Conservation (phyloP, 305 asterid species). For the Lippia alba region DNA sequence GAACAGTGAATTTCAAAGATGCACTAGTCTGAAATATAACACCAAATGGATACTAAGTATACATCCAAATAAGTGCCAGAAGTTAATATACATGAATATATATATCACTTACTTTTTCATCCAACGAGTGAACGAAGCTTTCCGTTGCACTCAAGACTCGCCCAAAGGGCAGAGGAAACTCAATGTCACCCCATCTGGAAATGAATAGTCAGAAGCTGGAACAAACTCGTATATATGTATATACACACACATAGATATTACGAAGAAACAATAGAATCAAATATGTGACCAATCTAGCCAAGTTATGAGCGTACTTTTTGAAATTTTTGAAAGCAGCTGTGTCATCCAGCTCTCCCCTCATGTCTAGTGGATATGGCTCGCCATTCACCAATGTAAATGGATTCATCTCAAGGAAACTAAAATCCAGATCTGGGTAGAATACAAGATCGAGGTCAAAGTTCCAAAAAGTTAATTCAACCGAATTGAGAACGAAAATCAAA, state of each 20-base stretch:
- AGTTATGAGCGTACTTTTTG: constrained; percentile 62
- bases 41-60: constrained; percentile 7
- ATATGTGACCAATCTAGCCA: constrained; percentile 21
- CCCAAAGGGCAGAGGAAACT: constrained; percentile 91
- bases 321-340: constrained; percentile 94
- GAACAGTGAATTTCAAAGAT: constrained; percentile 84
- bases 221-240: constrained; percentile 6
- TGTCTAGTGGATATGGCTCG: constrained; percentile 87
- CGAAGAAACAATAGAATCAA: constrained; percentile 16
- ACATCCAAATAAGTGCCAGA: background rate
- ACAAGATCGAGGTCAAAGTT: constrained; percentile 22
- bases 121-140: constrained; percentile 77
- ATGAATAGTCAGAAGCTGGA: constrained; percentile 26
- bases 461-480: constrained; percentile 2
- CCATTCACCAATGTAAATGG: constrained; percentile 86
- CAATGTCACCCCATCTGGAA: constrained; percentile 79
- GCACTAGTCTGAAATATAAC: constrained; percentile 80
- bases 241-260: too few species aligned
- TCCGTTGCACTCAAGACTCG: constrained; percentile 86
- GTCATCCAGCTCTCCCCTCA: constrained; percentile 97
- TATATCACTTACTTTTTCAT: constrained; percentile 67
- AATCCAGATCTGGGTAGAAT: constrained; percentile 72
- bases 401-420: constrained; percentile 92
- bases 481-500: constrained; percentile 11
- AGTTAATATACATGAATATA: constrained; percentile 5